Evolutionary conservation across 257 asterid species (phyloP), one percentile per base, ranked within the genome.

Genomic region (Fraxinus americana): DNA sequence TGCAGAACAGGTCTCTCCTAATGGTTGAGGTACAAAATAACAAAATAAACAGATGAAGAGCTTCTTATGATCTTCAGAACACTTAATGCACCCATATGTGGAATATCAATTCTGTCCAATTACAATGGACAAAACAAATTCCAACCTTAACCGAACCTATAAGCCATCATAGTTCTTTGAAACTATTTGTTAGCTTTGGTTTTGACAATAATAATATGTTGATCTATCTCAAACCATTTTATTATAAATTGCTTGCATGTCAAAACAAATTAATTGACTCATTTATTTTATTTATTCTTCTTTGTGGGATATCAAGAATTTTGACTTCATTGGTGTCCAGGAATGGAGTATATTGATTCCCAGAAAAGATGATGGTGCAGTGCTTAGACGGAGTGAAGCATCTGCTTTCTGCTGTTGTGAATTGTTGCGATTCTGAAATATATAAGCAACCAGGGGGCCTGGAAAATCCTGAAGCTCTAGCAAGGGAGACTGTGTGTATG

Each of bases 391-490:
- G 90, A 73, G 85, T 88, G 83, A 87, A 87, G 80, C 87, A 87
- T 85, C 72, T 87, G 70, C 85, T 87, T 82, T 87, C 82, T 78
- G 86, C 91, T 79, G 72, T 87, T 82, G 81, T 80, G 70, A 91
- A 70, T 83, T 91, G 97, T 78, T 89, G 90, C 50, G 89, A 88
- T 68, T 78, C 97, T 73, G 92, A 89, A 76, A 82, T 81, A 77
- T 81, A 84, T 89, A 88, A 88, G 86, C 90, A 82, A 88, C 91
- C 92, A 21, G 83, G 86, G 77, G 92, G 91, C 81, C 73, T 89
- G 81, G 86, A 85, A 50, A 80, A 90, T 89, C 94, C 94, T 76
- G 94, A 88, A 88, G 87, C 85, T 77, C 87, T 89, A 68, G 92
- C 94, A 13, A 87, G 94, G 86, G 94, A 87, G 81, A 85, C 91